Evolutionary conservation across 108 stramenopile genomes (phyloP).

Genomic region (Discostella pseudostelligera): DNA sequence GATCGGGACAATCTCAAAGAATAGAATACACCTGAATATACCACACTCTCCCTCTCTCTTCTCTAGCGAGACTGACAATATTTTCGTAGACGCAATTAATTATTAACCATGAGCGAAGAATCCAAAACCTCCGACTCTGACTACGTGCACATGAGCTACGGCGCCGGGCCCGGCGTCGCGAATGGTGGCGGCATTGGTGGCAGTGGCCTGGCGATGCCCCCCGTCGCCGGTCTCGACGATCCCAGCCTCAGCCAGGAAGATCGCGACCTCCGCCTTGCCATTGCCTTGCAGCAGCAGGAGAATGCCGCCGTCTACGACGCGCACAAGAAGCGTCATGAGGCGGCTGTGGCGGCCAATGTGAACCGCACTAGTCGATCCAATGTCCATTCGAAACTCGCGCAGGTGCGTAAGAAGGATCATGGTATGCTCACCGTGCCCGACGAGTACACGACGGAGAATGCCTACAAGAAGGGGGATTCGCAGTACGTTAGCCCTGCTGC

Average conservation of each 20-base stretch:
- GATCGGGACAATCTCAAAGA: no score
- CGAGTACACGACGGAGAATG: slow-evolving; percentile 84
- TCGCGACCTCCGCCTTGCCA: slow-evolving; percentile 83
- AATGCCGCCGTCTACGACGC: slow-evolving; percentile 80
- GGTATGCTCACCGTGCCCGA: slow-evolving; percentile 81
- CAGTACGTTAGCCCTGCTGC: slow-evolving; percentile 42
- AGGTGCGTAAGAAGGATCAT: slow-evolving; percentile 83
- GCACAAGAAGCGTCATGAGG: slow-evolving; percentile 82
- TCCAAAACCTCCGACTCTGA: slow-evolving; percentile 80
- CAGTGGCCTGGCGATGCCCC: neutral
- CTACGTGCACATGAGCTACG: slow-evolving; percentile 82
- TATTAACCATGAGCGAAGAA: slow-evolving; percentile 88
- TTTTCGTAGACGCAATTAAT: no score
- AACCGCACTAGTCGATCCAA: slow-evolving; percentile 81
- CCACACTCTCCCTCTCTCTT: no score
- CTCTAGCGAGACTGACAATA: no score
- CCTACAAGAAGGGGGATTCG: slow-evolving; percentile 65
- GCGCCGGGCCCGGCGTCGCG: slow-evolving; percentile 18
- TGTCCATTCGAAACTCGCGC: slow-evolving; percentile 69
- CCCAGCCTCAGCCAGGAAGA: slow-evolving; percentile 86
- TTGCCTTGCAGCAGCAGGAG: slow-evolving; percentile 89
- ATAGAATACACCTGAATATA: no score
- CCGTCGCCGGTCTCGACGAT: slow-evolving; percentile 64
- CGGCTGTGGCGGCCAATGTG: slow-evolving; percentile 54
- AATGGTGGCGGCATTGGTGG: neutral